Evolutionary conservation across 1,284 basidiomycete genomes (phyloP).

Genomic region (Puccinia hordei): DNA sequence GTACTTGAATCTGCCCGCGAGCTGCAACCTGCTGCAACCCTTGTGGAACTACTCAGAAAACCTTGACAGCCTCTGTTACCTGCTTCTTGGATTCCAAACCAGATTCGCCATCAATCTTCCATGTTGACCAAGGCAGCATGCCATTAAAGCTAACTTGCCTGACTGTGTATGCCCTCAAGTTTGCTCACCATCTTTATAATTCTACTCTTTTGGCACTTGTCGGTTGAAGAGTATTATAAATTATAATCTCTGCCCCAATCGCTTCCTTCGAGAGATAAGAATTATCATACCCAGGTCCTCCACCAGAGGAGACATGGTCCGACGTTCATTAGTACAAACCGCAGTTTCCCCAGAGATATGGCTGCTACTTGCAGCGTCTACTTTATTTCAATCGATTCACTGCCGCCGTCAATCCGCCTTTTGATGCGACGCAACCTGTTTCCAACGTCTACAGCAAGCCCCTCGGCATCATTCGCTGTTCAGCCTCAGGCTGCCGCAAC

Average conservation of each 20-base stretch:
- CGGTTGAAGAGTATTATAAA: too few relatives aligned
- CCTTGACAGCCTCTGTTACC: neutral
- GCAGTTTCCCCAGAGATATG: neutral
- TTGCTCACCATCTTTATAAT: too few relatives aligned
- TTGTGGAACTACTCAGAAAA: neutral
- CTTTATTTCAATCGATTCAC: neutral
- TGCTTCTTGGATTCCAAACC: neutral
- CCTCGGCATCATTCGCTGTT: neutral
- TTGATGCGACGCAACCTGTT: neutral
- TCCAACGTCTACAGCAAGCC: neutral
- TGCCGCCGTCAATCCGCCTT: neutral
- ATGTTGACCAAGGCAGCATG: neutral
- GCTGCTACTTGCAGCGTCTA: neutral
- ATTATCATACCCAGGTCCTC: too few relatives aligned
- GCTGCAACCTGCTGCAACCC: too few relatives aligned
- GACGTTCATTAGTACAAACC: slow-evolving; percentile 1
- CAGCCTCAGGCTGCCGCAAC: neutral
- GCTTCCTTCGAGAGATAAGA: too few relatives aligned
- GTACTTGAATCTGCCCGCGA: too few relatives aligned
- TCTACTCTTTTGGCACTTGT: too few relatives aligned
- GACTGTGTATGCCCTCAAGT: too few relatives aligned
- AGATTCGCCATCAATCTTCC: neutral
- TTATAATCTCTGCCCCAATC: too few relatives aligned
- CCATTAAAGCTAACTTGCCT: neutral
- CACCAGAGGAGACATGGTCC: neutral